Evolutionary conservation across 495 filamentous ascomycete genomes (phyloP), one percentile per base, ranked within the genome.

Genomic region (Podospora didyma): DNA sequence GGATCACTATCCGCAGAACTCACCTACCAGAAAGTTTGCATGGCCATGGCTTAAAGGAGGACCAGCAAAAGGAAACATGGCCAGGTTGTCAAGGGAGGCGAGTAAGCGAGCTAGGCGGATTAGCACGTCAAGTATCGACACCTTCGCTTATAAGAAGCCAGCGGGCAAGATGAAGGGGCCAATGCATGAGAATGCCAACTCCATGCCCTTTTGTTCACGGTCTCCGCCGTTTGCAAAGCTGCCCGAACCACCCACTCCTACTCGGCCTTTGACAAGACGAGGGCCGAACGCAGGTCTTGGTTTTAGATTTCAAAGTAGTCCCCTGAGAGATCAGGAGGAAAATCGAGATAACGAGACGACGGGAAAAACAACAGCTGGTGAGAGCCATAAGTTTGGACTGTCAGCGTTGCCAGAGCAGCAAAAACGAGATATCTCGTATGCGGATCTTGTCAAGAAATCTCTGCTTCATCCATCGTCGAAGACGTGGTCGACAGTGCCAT

Each of bases 391-490:
- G 7, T 35, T 35, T 28, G 52, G 31, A 14, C 42, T 44, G 1
- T 46, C 23, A 11, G 47, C n/a, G 9, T 23, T 26, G 6, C 39
- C 26, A 3, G 39, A 37, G 16, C 41, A 52, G n/a, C 47, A 52
- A 48, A 31, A 31, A 2, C 57, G 72, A 2, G 68, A 68, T 7
- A 70, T 75, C 26, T 63, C 63, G n/a, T 73, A 70, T 49, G 58
- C 59, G 37, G 69, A 73, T 14, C 57, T 69, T 9, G 39, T 62
- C 12, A 48, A 62, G 9, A 60, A 54, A 19, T 53, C 54, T 26
- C 64, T 58, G 0, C 62, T 69, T 50, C 60, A 62, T 9, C 53
- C 51, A 7, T 17, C 39, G n/a, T 67, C 64, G 0, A 51, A 23
- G 22, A 61, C 61, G 10, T 65, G 58, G 60, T 62, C 60, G 11